Evolutionary conservation across 2,329 filamentous ascomycete species (phyloP), one percentile per base, ranked within the genome.

Genomic region (Mycogone perniciosa): DNA sequence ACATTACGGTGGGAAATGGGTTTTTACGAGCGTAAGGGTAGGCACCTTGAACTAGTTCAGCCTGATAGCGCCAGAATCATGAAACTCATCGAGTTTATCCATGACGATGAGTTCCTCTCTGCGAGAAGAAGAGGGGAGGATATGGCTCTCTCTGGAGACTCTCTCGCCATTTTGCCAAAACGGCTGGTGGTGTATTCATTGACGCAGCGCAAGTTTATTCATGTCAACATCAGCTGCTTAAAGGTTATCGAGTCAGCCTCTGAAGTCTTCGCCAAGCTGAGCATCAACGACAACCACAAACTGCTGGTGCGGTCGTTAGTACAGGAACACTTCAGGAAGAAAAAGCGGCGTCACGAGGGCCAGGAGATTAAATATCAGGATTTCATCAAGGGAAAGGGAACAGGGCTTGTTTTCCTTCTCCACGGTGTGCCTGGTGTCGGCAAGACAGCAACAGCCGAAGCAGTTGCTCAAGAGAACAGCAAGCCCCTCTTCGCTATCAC

Each of bases 321-420:
- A 7, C 42, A 44, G n/a, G 48, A 46, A 26, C 50, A 52, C 31
- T 52, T 52, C 34, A 44, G 44, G 11, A 52, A 52, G 50, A 39
- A 42, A 13, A 40, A 31, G 44, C 39, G 41, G 44, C 33, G 44
- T 43, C 8, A 38, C 35, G 35, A 38, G 6, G 10, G 35, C 20
- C 35, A 38, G 7, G 49, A 51, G 37, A 47, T 51, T 47, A 38
- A 38, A 27, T 46, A 44, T 6, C 51, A 71, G 55, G 72, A 76
- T 56, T 54, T 76, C 8, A 71, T 76, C 42, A 66, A 67, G 46
- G 72, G 71, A 2, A 67, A 68, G 31, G 65, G 67, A 0, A 59
- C 55, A n/a, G 55, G 58, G 1, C 56, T 66, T 0, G 62, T 68
- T 1, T 59, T 69, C 1, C 55, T 68, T 0, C 52, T 69, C 0